Evolutionary conservation across 495 filamentous ascomycete species (phyloP), one percentile per base, ranked within the genome.

Genomic region (Amniculicola lignicola): DNA sequence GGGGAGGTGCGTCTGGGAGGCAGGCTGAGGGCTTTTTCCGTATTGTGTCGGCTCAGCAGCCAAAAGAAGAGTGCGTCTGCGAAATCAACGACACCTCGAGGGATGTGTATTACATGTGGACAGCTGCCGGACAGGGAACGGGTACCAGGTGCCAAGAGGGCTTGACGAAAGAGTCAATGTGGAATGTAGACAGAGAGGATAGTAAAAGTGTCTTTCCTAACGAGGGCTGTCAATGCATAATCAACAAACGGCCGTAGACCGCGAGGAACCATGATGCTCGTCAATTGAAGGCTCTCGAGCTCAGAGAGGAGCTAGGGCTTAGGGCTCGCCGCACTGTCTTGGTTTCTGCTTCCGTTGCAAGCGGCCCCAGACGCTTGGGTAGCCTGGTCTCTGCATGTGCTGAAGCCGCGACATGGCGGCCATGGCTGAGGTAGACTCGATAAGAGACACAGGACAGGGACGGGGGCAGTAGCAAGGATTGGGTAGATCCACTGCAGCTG

Each of bases 351-450:
- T 48, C 54, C 43, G 54, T 59, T 38, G 45, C 55, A 54, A 59
- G 61, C 50, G 50, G 55, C 61, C 35, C 61, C 53, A 58, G 52
- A 51, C 50, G 58, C 59, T 62, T 62, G 59, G 52, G 15, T 35
- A 42, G 22, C 16, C 33, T n/a, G 35, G 35, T 38, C 16, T 23
- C n/a, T 52, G 56, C 56, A 59, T 59, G 56, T 53, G 56, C 56
- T 59, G 16, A 50, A 33, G 37, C 37, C 29, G n/a, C n/a, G 29
- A 33, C 29, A 9, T 33, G 29, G 29, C 29, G 25, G 31, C 18
- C 37, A 54, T 45, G 49, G 54, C 44, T 49, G 16, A 14, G 27
- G 6, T 18, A 37, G 27, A 24, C 15, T 49, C 45, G 45, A 49
- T 49, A 49, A 36, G 24, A 49, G 45, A 14, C n/a, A 37, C 45